Percentiles rank a stretch among this genome's conserved stretches.
Evolutionary conservation across 345 rosid species (phyloP).

Genomic region (Euphorbia tirucalli): DNA sequence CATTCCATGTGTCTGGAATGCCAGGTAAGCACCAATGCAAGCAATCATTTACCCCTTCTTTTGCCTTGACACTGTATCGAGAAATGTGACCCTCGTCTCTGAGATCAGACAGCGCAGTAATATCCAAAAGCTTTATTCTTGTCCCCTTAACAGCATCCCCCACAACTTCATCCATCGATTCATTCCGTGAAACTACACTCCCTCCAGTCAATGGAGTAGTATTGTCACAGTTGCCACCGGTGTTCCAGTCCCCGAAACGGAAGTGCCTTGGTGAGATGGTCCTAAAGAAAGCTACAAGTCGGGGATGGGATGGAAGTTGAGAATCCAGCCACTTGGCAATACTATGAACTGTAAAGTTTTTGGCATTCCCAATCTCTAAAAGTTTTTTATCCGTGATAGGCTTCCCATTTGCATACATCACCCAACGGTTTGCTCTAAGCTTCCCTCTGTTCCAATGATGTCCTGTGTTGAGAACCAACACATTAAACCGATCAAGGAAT

Average conservation of each 20-base stretch:
- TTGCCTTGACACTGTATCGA: slow-evolving; percentile 43
- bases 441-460: slow-evolving; percentile 60
- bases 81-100: slow-evolving; percentile 34
- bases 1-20: slow-evolving; percentile 29
- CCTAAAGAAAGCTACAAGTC: slow-evolving; percentile 40
- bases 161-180: slow-evolving; percentile 23
- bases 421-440: slow-evolving; percentile 41
- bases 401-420: slow-evolving; percentile 49
- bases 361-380: slow-evolving; percentile 35
- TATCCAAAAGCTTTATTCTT: slow-evolving; percentile 25
- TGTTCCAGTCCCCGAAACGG: slow-evolving; percentile 50
- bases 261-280: slow-evolving; percentile 51
- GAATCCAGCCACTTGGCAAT: slow-evolving; percentile 50
- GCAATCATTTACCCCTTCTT: slow-evolving; percentile 59
- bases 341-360: slow-evolving; percentile 45
- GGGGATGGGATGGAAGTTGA: slow-evolving; percentile 35
- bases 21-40: slow-evolving; percentile 92
- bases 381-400: slow-evolving; percentile 31
- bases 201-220: slow-evolving; percentile 42
- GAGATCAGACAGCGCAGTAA: slow-evolving; percentile 27
- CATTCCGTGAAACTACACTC: slow-evolving; percentile 29
- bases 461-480: slow-evolving; percentile 51
- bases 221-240: slow-evolving; percentile 46
- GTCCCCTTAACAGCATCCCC: slow-evolving; percentile 25
- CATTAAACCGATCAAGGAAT: slow-evolving; percentile 34